A percentile compares a stretch with the other conserved stretches of the same genome.
phyloP scores from a whole-genome alignment of 345 rosid species.

The Adansonia digitata region DNA sequence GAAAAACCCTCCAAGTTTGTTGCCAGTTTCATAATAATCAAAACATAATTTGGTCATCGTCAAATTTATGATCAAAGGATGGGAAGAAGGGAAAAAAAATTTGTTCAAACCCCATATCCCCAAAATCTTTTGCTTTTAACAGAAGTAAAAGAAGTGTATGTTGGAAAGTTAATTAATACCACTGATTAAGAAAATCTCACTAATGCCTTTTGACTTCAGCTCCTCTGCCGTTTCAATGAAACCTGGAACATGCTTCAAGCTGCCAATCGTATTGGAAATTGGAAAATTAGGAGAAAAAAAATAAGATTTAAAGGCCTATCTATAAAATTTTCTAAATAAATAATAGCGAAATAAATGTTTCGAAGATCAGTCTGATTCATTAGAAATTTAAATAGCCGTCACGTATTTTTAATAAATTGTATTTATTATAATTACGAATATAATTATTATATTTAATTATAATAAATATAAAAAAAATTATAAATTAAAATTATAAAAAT shows the following conservation, averaged over 20 bases:
- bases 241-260: conserved; percentile 66
- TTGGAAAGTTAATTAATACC: conserved; percentile 22
- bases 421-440: no score
- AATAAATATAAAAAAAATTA: no score
- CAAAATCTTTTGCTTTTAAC: neutral
- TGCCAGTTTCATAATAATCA: neutral
- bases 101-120: no score
- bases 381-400: no score
- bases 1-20: neutral
- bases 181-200: conserved; percentile 44
- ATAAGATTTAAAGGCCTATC: neutral
- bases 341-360: no score
- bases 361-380: no score
- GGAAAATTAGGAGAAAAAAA: neutral
- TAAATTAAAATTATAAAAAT: no score
- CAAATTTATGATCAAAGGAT: neutral
- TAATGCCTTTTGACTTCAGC: conserved; percentile 51
- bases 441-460: no score
- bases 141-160: neutral
- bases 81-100: no score
- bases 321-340: neutral
- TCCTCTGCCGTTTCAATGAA: conserved; percentile 58
- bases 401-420: no score
- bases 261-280: conserved; percentile 10
- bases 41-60: neutral